These are phyloP conservation scores for Daedaleopsis nitida DNA, from an alignment of 768 basidiomycete genomes.

Conservation along the genomic window DNA sequence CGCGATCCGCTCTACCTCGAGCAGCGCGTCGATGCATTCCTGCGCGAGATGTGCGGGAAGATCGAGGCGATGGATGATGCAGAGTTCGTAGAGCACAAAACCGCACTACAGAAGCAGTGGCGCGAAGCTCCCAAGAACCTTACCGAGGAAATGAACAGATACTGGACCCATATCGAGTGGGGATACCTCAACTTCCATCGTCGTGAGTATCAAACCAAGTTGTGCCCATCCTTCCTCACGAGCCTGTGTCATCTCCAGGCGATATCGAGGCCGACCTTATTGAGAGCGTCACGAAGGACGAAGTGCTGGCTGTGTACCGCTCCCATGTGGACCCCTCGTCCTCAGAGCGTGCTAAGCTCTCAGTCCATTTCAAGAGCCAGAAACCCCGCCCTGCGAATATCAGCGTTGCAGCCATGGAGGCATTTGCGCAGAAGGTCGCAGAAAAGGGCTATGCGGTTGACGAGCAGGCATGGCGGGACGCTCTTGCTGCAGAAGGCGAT, in stretches of 20 bases:
- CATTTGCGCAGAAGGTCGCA: constrained; percentile 57
- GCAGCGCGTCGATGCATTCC: constrained; percentile 84
- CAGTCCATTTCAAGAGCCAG: constrained; percentile 78
- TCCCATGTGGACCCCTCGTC: constrained; percentile 72
- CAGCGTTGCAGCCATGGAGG: constrained; percentile 62
- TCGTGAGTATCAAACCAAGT: constrained; percentile 50
- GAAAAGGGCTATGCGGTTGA: constrained; percentile 51
- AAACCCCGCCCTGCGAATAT: constrained; percentile 61
- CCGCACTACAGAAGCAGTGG: constrained; percentile 77
- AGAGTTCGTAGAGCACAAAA: constrained; percentile 80
- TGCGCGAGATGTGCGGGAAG: constrained; percentile 68
- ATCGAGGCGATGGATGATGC: constrained; percentile 70
- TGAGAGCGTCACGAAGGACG: constrained; percentile 66
- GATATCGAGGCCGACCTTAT: constrained; percentile 72
- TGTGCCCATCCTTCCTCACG: not conserved
- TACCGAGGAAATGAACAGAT: constrained; percentile 71
- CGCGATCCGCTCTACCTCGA: constrained; percentile 79
- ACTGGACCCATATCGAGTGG: constrained; percentile 69
- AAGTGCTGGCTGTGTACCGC: constrained; percentile 72
- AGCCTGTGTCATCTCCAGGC: constrained; percentile 43
- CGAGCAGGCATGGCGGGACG: constrained; percentile 51
- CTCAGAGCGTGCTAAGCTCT: constrained; percentile 73
- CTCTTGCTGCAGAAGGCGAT: constrained; percentile 50
- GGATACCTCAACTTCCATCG: constrained; percentile 88
- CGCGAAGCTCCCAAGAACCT: constrained; percentile 89